phyloP scores from a whole-genome alignment of 2,329 filamentous ascomycete genomes.

The Lachnellula suecica region DNA sequence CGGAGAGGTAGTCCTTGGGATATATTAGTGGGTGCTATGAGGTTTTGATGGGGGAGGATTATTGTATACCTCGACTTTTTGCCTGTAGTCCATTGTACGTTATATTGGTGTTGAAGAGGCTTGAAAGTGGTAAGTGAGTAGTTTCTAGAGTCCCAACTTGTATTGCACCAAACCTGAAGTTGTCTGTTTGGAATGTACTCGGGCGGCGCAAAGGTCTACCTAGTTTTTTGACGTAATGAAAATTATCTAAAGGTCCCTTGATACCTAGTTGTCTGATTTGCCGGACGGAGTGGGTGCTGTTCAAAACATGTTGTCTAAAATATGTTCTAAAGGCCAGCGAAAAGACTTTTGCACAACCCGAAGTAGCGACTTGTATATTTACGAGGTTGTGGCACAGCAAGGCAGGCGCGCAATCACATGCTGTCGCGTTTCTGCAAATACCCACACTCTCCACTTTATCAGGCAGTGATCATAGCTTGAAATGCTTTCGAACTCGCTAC shows the following conservation, averaged over 20 bases:
- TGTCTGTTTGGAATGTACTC: too few relatives aligned
- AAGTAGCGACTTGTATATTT: too few relatives aligned
- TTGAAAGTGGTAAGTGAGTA: background rate
- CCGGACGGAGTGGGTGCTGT: too few relatives aligned
- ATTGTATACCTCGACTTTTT: background rate
- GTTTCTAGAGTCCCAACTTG: background rate
- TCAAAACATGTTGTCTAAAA: too few relatives aligned
- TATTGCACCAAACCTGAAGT: too few relatives aligned
- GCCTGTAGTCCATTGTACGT: background rate
- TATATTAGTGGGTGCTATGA: background rate
- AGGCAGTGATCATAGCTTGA: background rate
- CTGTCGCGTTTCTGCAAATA: too few relatives aligned
- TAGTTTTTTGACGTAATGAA: background rate
- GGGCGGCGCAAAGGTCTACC: background rate
- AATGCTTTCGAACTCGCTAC: background rate
- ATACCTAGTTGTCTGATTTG: too few relatives aligned
- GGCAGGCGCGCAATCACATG: too few relatives aligned
- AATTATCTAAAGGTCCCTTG: too few relatives aligned
- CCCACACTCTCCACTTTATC: background rate
- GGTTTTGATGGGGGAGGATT: background rate
- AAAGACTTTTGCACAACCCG: too few relatives aligned
- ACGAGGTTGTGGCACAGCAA: background rate
- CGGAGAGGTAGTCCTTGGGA: background rate
- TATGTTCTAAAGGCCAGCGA: too few relatives aligned
- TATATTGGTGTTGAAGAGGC: background rate